Base-by-base conservation (phyloP, 768 basidiomycete genomes). In the Xerocomus potaroensis region DNA sequence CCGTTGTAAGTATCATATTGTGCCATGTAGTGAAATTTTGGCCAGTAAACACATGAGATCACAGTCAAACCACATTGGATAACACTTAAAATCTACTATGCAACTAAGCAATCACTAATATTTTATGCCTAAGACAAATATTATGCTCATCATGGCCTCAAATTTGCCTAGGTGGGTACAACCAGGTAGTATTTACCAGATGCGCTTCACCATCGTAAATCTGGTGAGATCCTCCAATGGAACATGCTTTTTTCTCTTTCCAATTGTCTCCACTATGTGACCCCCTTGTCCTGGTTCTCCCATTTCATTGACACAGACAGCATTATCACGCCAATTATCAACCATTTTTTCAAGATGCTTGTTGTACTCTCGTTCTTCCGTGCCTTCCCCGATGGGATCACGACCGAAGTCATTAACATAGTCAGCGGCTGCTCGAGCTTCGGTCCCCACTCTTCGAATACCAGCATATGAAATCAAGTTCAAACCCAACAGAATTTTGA, bases 191-290 rank as follows among this genome's bases (percentile, higher is more conserved):
- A 39, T 38, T 52, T 30, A 84, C 79, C 80, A 94, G 36, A 95
- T 94, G 43, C 90, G 75, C 62, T 95, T 95, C 37, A 95, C 87
- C 93, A 97, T 97, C 16, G 92, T 95, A 72, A 88, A 97, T 45
- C 93, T 69, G 27, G 91, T 95, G 40, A 97, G 76, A 60, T 95
- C 91, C 63, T 96, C 92, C 41, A 97, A 66, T 48, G 80, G 79
- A 47, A 89, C 75, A 37, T 82, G 72, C 47, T 78, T 83, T 45
- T 56, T 69, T 15, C 49, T 32, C 58, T 58, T 54, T 63, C 64
- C 53, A 23, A n/a, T n/a, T n/a, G n/a, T n/a, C n/a, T n/a, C n/a
- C n/a, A n/a, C n/a, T n/a, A n/a, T n/a, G n/a, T n/a, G n/a, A n/a
- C n/a, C n/a, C n/a, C n/a, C n/a, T n/a, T n/a, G n/a, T n/a, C n/a